Percentiles rank a stretch among this genome's conserved stretches.
These are phyloP conservation scores for Chaetomium tenue DNA, from an alignment of 495 filamentous ascomycete genomes.

Conservation along the genomic window DNA sequence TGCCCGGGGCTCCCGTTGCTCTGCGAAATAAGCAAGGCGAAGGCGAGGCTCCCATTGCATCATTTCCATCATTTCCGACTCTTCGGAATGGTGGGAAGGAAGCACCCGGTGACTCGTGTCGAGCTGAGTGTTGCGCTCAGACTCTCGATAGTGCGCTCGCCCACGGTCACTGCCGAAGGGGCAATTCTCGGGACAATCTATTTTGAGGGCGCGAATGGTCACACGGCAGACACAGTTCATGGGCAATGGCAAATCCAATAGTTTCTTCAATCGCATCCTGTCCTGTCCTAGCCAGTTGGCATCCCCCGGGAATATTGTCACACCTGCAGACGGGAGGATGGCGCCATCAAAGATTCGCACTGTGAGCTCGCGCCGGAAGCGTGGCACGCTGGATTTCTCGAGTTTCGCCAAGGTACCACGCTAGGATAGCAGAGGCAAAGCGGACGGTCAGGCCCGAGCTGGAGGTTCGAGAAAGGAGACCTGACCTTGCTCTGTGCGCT, in stretches of 20 bases:
- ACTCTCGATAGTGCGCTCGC: not conserved
- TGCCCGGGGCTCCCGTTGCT: not conserved
- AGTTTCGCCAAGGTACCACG: not conserved
- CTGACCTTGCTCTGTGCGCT: not conserved
- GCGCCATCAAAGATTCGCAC: constrained; percentile 6
- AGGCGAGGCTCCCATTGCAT: not conserved
- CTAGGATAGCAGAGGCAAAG: not conserved
- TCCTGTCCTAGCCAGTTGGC: constrained; percentile 4
- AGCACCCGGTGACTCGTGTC: not conserved
- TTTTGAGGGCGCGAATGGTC: constrained; percentile 13
- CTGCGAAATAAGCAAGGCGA: constrained; percentile 1
- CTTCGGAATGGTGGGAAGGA: not conserved
- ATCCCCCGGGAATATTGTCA: constrained; percentile 19
- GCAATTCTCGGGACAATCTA: constrained; percentile 17
- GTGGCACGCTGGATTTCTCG: not conserved
- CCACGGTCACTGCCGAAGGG: constrained; percentile 18
- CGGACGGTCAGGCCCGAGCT: not conserved
- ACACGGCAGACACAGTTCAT: constrained; percentile 1
- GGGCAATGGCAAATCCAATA: constrained; percentile 20
- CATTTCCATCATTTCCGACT: not conserved
- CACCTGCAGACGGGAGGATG: constrained; percentile 8
- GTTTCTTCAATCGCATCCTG: constrained; percentile 12
- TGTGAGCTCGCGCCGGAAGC: constrained; percentile 3
- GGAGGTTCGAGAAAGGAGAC: too few relatives aligned
- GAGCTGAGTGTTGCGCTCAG: not conserved